Percentiles rank a stretch among this genome's conserved stretches.
phyloP scores from a whole-genome alignment of 2,329 filamentous ascomycete genomes.

The Colletotrichum aenigma region DNA sequence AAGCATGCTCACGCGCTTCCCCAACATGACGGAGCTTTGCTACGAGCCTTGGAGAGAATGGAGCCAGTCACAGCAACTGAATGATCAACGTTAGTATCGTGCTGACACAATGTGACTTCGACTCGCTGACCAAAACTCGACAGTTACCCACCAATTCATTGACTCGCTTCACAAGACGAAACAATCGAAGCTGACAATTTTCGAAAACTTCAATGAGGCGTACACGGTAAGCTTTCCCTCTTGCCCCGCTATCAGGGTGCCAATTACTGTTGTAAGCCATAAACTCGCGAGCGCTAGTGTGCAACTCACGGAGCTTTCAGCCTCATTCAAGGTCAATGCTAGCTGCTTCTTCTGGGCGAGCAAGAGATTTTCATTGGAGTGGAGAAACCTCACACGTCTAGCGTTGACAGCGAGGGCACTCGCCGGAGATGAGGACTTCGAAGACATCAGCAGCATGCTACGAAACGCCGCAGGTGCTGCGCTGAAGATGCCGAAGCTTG shows the following conservation, averaged over 20 bases:
- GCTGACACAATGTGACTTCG: constrained; percentile 3
- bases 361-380: constrained; percentile 26
- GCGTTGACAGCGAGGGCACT: constrained; percentile 34
- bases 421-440: constrained; percentile 18
- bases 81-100: constrained; percentile 32
- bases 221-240: constrained; percentile 25
- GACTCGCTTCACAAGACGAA: constrained; percentile 26
- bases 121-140: constrained; percentile 21
- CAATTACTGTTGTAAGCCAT: constrained; percentile 27
- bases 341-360: constrained; percentile 31
- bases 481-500: constrained; percentile 31
- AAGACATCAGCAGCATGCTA: constrained; percentile 29
- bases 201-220: constrained; percentile 37
- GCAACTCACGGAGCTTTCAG: constrained; percentile 30
- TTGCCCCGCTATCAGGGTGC: constrained; percentile 23
- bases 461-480: constrained; percentile 27
- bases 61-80: constrained; percentile 17
- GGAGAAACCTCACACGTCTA: constrained; percentile 33
- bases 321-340: constrained; percentile 35
- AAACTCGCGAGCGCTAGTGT: constrained; percentile 32
- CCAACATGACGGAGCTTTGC: constrained; percentile 38
- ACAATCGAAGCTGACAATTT: constrained; percentile 34
- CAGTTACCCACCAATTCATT: constrained; percentile 29
- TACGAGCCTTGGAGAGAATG: constrained; percentile 44
- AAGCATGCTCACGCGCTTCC: constrained; percentile 37